phyloP scores from a whole-genome alignment of 2,329 filamentous ascomycete species.

The Epichloe bromicola region DNA sequence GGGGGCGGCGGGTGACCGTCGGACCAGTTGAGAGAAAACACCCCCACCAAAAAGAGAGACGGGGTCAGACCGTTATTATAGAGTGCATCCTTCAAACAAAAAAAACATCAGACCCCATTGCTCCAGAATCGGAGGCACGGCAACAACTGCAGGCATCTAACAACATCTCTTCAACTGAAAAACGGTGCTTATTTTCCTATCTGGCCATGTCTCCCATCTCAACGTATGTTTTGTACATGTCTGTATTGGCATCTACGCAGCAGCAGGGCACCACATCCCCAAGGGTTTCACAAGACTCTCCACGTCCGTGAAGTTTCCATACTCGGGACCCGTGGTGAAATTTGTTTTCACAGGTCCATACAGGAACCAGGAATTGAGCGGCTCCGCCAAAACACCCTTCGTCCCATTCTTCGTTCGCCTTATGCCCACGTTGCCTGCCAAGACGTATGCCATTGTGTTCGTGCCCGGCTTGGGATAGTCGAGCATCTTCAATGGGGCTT shows the following conservation, averaged over 20 bases:
- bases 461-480: slow-evolving; percentile 11
- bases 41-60: background rate
- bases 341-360: slow-evolving; percentile 22
- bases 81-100: background rate
- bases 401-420: slow-evolving; percentile 10
- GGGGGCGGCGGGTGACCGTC: background rate
- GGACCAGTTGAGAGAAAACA: too few relatives aligned
- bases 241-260: background rate
- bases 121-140: too few relatives aligned
- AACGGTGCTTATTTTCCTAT: too few relatives aligned
- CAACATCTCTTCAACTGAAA: too few relatives aligned
- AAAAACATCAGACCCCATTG: too few relatives aligned
- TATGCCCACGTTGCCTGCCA: slow-evolving; percentile 26
- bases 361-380: slow-evolving; percentile 27
- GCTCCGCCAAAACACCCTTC: slow-evolving; percentile 16
- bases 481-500: slow-evolving; percentile 25
- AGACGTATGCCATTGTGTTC: slow-evolving; percentile 19
- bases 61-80: too few relatives aligned
- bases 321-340: slow-evolving; percentile 7
- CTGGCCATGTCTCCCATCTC: too few relatives aligned
- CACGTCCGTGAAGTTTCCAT: slow-evolving; percentile 14
- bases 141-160: too few relatives aligned
- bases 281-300: slow-evolving; percentile 7
- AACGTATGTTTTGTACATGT: too few relatives aligned
- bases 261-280: slow-evolving; percentile 2